A percentile compares a stretch with the other conserved stretches of the same genome.
phyloP scores from a whole-genome alignment of 116 monocot genomes.

The Posidonia oceanica region DNA sequence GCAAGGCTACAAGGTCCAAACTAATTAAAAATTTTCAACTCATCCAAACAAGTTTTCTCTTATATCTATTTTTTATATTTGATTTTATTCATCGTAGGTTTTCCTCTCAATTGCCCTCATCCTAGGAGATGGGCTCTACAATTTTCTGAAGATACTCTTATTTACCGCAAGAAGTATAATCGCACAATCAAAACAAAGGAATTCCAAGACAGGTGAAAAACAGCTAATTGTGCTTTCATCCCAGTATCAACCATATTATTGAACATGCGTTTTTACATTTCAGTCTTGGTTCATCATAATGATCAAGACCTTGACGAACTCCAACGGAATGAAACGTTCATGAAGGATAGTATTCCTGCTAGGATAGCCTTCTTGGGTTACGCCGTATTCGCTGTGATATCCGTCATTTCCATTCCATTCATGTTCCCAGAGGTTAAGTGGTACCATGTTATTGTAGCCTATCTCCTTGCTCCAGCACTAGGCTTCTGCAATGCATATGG shows the following conservation, averaged over 20 bases:
- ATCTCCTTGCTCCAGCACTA: slow-evolving; percentile 45
- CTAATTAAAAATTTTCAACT: neutral
- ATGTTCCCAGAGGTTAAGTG: slow-evolving; percentile 56
- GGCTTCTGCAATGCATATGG: slow-evolving; percentile 79
- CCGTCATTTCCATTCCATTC: slow-evolving; percentile 39
- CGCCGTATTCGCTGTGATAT: slow-evolving; percentile 19
- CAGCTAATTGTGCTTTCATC: neutral
- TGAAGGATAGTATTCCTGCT: slow-evolving; percentile 35
- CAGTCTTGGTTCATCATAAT: neutral
- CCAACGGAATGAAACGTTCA: slow-evolving; percentile 31
- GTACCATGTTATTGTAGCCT: slow-evolving; percentile 49
- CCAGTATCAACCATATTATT: neutral
- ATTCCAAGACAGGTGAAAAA: slow-evolving; percentile 25
- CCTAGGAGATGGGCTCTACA: slow-evolving; percentile 40
- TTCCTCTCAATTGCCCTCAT: slow-evolving; percentile 52
- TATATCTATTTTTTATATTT: neutral
- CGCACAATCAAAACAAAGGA: slow-evolving; percentile 17
- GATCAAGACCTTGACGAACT: slow-evolving; percentile 20
- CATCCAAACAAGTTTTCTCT: neutral
- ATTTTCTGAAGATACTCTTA: slow-evolving; percentile 33
- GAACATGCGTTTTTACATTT: neutral
- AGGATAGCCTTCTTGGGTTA: slow-evolving; percentile 54
- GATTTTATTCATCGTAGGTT: slow-evolving; percentile 19
- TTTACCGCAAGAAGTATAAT: slow-evolving; percentile 25
- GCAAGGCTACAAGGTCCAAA: slow-evolving; percentile 27